Evolutionary conservation across 768 basidiomycete genomes (phyloP).

Genomic region (Leucosporidium scottii): DNA sequence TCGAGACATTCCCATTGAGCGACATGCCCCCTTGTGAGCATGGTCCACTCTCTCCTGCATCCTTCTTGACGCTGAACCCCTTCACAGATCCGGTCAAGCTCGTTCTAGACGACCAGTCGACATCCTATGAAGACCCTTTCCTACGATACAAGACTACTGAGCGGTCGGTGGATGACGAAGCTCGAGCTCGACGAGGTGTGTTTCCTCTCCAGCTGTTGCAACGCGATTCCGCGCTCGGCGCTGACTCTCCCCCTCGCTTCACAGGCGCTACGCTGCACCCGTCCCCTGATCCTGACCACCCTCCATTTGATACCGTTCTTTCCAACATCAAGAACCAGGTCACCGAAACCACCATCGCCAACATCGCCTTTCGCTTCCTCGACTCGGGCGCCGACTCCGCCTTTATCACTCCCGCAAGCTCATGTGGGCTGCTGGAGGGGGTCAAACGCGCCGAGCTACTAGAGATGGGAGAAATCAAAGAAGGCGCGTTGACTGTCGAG

Average conservation of each 20-base stretch:
- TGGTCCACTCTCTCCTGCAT: not conserved
- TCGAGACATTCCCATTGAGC: not conserved
- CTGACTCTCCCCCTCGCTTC: too few relatives aligned
- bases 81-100: conserved; percentile 13
- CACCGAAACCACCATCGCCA: conserved; percentile 27
- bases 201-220: too few relatives aligned
- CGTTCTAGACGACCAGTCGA: conserved; percentile 13
- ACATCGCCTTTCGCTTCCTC: conserved; percentile 21
- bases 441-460: conserved; percentile 18
- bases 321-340: conserved; percentile 13
- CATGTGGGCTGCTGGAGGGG: conserved; percentile 17
- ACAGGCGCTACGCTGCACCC: conserved; percentile 11
- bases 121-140: conserved; percentile 14
- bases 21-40: conserved; percentile 13
- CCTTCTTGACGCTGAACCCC: not conserved
- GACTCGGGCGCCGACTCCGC: not conserved
- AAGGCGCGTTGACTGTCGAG: conserved; percentile 3
- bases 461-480: conserved; percentile 10
- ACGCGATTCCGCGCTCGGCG: too few relatives aligned
- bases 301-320: conserved; percentile 23
- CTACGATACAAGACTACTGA: conserved; percentile 14
- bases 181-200: not conserved
- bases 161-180: conserved; percentile 14
- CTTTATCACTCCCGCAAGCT: conserved; percentile 6
- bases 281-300: not conserved